phyloP scores from a whole-genome alignment of 768 basidiomycete genomes.

The Leccinum rimulosum region DNA sequence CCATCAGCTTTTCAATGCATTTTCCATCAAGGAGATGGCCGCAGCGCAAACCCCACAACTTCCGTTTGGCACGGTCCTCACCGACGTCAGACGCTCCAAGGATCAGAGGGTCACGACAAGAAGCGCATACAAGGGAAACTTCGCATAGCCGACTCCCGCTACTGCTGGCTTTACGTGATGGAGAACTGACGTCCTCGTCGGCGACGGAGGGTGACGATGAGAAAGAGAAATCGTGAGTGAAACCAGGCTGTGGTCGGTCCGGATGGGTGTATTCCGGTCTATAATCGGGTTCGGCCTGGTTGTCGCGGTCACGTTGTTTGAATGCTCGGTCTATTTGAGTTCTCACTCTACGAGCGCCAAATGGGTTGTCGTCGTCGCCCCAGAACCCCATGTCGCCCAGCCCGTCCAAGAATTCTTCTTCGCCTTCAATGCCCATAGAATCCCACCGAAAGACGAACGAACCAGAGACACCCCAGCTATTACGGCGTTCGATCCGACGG shows the following conservation, averaged over 20 bases:
- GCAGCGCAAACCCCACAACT: slow-evolving; percentile 72
- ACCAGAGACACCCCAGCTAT: slow-evolving; percentile 25
- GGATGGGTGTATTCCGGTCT: slow-evolving; percentile 65
- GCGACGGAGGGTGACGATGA: slow-evolving; percentile 28
- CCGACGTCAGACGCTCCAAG: slow-evolving; percentile 49
- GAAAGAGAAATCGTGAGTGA: slow-evolving; percentile 63
- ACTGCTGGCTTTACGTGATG: slow-evolving; percentile 19
- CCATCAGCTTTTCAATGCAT: slow-evolving; percentile 59
- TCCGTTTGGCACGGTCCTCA: slow-evolving; percentile 43
- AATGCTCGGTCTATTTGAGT: slow-evolving; percentile 23
- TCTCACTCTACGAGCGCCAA: slow-evolving; percentile 16
- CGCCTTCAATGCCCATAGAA: slow-evolving; percentile 19
- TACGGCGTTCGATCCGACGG: slow-evolving; percentile 15
- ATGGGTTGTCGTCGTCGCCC: slow-evolving; percentile 13
- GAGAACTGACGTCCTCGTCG: slow-evolving; percentile 45
- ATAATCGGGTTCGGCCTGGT: slow-evolving; percentile 42
- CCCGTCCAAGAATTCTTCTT: slow-evolving; percentile 13
- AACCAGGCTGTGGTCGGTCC: slow-evolving; percentile 52
- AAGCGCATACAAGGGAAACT: slow-evolving; percentile 60
- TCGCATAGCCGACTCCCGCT: slow-evolving; percentile 30
- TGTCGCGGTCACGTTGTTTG: slow-evolving; percentile 16
- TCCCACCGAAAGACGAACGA: slow-evolving; percentile 32
- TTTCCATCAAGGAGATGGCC: slow-evolving; percentile 80
- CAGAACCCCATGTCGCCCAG: slow-evolving; percentile 18
- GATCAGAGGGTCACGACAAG: slow-evolving; percentile 62